Evolutionary conservation across 805 yeast species (phyloP), one percentile per base, ranked within the genome.

Genomic region (Nakazawaea ernobii): DNA sequence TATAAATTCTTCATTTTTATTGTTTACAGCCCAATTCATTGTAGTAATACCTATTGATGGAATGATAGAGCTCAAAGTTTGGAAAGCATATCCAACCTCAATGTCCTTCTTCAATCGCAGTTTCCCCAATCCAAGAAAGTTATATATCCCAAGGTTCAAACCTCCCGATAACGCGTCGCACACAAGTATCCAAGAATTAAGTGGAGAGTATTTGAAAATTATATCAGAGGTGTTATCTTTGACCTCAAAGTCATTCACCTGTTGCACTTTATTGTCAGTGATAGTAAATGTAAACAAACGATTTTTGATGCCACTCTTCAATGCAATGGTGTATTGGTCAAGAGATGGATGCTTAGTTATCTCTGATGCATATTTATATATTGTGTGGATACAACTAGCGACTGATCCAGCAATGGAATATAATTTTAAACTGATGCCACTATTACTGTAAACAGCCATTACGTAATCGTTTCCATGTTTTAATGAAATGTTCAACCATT

Each of bases 111-210:
- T 26, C 24, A 28, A 36, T 8, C 13, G 26, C 17, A 26, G 24
- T 13, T 33, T 11, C 9, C 48, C 48, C 33, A 44, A 11, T 15
- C 39, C 48, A 6, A 44, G 37, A 15, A 46, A 40, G 14, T 46
- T 40, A 27, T 46, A 46, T 1, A 46, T 28, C 3, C 29, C 7
- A 2, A 39, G 20, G 11, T 35, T 20, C 14, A 39, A 13, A 5
- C 35, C 42, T 29, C 49, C 41, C 2, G 49, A 27, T 20, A 30
- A n/a, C 11, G 33, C 14, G 33, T 33, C 42, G 26, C 26, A 35
- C 8, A 40, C 37, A 8, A 46, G 37, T 6, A 39, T 27, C 49
- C 49, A 46, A 9, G 41, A 35, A 17, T 40, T 35, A 17, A 8
- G 13, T 3, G 42, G 49, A 6, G 42, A 40, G 5, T 11, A 20